Evolutionary conservation across 306 rosid genomes (phyloP), one percentile per base, ranked within the genome.

Genomic region (Acacia melanoxylon): DNA sequence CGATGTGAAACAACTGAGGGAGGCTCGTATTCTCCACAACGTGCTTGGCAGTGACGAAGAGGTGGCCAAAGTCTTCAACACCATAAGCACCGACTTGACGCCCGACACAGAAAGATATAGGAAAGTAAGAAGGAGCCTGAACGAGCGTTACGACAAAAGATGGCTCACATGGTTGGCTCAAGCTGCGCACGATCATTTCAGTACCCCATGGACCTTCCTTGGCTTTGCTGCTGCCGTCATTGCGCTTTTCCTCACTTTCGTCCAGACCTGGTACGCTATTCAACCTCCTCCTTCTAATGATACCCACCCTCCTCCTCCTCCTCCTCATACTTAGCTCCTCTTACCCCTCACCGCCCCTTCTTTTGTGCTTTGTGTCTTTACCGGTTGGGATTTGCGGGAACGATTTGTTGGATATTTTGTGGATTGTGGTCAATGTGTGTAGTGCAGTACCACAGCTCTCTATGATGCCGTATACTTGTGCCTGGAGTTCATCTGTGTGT

Each of bases 31-130:
- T 17, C 78, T 90, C 17, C 10, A 42, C 13, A 87, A 87, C 51
- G 48, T 10, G 0, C 80, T 84, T 19, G 88, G 90, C 5, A 86
- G 86, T 45, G 90, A 88, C 48, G 17, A 84, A 25, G 89, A 86
- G 2, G 87, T 88, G 81, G 81, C 88, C 15, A 0, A 52, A 0
- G 79, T 67, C 31, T 85, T 86, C 62, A 86, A 86, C 16, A 70
- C 52, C 65, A 33, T 88, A 8, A 45, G 73, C 33, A 33, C 78
- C 2, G 80, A 81, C 58, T 59, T 86, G 78, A 76, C 80, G 10
- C 86, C 68, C 6, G 8, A 19, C 8, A 1, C 3, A 11, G 19
- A n/a, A 20, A 20, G 4, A n/a, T 56, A 56, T n/a, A 0, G 29
- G 4, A 5, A 56, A 10, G 79, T 87, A 13, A 77, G 71, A 19